These are phyloP conservation scores for Cyclospora cayetanensis DNA, from an alignment of 169 alveolate genomes.

Conservation along the genomic window DNA sequence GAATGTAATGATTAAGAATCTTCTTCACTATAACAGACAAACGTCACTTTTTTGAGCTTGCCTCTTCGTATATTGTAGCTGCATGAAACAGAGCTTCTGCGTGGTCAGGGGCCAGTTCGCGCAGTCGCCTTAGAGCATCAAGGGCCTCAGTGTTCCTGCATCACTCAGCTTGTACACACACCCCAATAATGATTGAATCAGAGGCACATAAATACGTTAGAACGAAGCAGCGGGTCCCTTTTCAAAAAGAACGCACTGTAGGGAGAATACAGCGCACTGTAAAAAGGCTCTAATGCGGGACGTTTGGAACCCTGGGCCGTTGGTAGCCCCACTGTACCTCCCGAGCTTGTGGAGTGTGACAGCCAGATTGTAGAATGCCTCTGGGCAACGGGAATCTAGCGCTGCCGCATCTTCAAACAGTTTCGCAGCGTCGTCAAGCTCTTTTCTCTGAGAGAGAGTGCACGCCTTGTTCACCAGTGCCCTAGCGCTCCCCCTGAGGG, in stretches of 20 bases:
- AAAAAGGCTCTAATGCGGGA: background rate
- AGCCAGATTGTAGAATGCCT: slow-evolving; percentile 91
- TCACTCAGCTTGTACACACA: slow-evolving; percentile 19
- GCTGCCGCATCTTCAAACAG: slow-evolving; percentile 84
- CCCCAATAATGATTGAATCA: too few species aligned
- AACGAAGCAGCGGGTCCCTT: background rate
- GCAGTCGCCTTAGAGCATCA: slow-evolving; percentile 88
- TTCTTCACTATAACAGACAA: background rate
- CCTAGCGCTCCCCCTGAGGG: slow-evolving; percentile 55
- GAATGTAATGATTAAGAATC: background rate
- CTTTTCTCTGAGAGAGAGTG: slow-evolving; percentile 83
- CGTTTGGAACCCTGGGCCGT: slow-evolving; percentile 66
- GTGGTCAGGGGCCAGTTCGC: slow-evolving; percentile 77
- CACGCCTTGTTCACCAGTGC: slow-evolving; percentile 94
- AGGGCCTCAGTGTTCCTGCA: slow-evolving; percentile 78
- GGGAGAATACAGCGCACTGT: too few species aligned
- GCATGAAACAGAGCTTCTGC: slow-evolving; percentile 67
- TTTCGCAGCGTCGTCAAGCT: slow-evolving; percentile 16
- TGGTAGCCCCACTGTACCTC: slow-evolving; percentile 9
- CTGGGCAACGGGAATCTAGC: slow-evolving; percentile 92
- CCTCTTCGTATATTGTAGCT: slow-evolving; percentile 50
- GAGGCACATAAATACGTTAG: background rate
- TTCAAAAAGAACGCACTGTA: too few species aligned
- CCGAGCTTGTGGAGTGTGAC: slow-evolving; percentile 34
- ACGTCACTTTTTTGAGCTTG: background rate